These are phyloP conservation scores for Ophiorrhiza pumila DNA, from an alignment of 257 asterid genomes.

Conservation along the genomic window DNA sequence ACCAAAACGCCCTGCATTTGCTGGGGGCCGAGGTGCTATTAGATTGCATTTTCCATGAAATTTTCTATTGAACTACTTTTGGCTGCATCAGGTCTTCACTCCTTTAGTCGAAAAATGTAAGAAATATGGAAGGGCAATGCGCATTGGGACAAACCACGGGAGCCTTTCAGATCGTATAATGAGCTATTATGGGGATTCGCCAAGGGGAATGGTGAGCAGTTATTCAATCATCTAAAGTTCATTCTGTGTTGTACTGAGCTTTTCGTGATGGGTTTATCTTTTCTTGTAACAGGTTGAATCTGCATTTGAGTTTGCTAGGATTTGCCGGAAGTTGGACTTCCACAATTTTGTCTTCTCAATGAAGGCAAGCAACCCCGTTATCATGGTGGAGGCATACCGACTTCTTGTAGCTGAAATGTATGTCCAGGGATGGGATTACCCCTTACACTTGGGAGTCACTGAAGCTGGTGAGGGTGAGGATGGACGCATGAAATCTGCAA, in stretches of 20 bases:
- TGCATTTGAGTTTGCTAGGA: conserved; percentile 94
- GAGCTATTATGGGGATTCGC: conserved; percentile 98
- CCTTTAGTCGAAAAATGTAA: conserved; percentile 98
- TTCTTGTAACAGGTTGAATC: conserved; percentile 77
- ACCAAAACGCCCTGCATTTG: not conserved
- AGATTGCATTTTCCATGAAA: not conserved
- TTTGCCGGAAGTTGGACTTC: conserved; percentile 88
- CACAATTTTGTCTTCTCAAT: conserved; percentile 95
- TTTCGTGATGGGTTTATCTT: conserved; percentile 17
- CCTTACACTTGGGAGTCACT: conserved; percentile 94
- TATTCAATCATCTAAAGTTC: conserved; percentile 12
- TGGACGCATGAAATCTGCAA: conserved; percentile 99
- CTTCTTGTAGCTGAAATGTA: conserved; percentile 98
- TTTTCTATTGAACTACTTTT: conserved; percentile 1
- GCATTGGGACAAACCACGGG: conserved; percentile 99
- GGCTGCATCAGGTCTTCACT: conserved; percentile 63
- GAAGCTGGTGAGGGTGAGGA: conserved; percentile 99
- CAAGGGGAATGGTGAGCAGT: conserved; percentile 91
- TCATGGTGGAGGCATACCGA: conserved; percentile 97
- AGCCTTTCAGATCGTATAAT: conserved; percentile 98
- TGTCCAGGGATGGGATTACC: conserved; percentile 98
- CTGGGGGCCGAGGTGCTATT: not conserved
- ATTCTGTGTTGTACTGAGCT: not conserved
- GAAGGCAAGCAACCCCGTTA: conserved; percentile 99
- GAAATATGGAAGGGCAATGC: conserved; percentile 92